Percentiles rank a stretch among this genome's conserved stretches.
Conservation (phyloP, 345 rosid genomes). For the Leavenworthia alabamica region DNA sequence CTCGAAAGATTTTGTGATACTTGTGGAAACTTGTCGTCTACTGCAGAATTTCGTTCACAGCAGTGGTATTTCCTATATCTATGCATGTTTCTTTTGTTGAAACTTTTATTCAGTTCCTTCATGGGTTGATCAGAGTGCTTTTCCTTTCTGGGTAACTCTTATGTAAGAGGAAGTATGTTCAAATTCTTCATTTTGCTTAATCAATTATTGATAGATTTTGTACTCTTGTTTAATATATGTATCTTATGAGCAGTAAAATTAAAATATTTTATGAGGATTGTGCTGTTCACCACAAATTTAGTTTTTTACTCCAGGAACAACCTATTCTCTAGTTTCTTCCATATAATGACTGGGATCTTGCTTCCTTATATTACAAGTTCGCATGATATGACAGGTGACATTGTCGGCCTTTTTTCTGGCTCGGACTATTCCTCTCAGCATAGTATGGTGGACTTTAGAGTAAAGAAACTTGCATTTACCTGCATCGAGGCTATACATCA, state of each 20-base stretch:
- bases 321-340: background rate
- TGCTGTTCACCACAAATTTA: conserved; percentile 11
- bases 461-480: conserved; percentile 57
- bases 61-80: conserved; percentile 38
- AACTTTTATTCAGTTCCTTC: conserved; percentile 8
- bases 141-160: conserved; percentile 14
- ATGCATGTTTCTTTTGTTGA: conserved; percentile 18
- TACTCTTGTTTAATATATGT: background rate
- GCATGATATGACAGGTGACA: conserved; percentile 55
- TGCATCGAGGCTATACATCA: conserved; percentile 75
- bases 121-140: conserved; percentile 15
- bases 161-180: conserved; percentile 18
- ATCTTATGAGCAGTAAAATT: conserved; percentile 7
- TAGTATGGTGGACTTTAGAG: conserved; percentile 69
- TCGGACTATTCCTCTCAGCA: conserved; percentile 39
- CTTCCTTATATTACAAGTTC: conserved; percentile 10
- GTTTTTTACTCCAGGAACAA: background rate
- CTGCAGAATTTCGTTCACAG: conserved; percentile 47
- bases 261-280: background rate
- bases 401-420: conserved; percentile 61
- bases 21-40: conserved; percentile 60
- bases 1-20: conserved; percentile 47
- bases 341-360: conserved; percentile 2
- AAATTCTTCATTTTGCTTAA: conserved; percentile 19
- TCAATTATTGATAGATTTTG: background rate